These are phyloP conservation scores for Letharia lupina DNA, from an alignment of 495 filamentous ascomycete species.

Conservation along the genomic window DNA sequence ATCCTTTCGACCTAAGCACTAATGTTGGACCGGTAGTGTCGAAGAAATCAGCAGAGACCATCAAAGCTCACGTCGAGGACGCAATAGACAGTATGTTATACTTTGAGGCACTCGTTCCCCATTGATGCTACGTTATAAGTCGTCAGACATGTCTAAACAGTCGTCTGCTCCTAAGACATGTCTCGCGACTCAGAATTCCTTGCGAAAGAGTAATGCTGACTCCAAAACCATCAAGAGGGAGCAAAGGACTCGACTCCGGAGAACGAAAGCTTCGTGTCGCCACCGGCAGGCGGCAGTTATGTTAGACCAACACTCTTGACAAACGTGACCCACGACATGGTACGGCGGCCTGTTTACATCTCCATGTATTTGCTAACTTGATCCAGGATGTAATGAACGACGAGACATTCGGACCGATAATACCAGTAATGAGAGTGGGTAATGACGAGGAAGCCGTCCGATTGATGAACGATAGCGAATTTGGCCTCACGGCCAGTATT, in stretches of 20 bases:
- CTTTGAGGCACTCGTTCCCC: too few species aligned
- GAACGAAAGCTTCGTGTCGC: constrained; percentile 62
- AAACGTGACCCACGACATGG: constrained; percentile 76
- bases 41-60: constrained; percentile 60
- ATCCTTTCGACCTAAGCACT: constrained; percentile 69
- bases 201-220: too few species aligned
- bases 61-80: constrained; percentile 72
- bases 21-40: constrained; percentile 88
- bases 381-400: constrained; percentile 66
- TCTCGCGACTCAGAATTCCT: too few species aligned
- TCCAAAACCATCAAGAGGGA: constrained; percentile 40
- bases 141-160: too few species aligned
- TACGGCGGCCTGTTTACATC: too few species aligned
- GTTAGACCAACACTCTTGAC: constrained; percentile 77
- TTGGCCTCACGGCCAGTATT: constrained; percentile 91
- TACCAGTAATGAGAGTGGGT: constrained; percentile 88
- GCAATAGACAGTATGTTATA: constrained; percentile 48
- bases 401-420: constrained; percentile 92
- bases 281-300: constrained; percentile 70
- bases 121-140: too few species aligned
- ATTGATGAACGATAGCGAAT: constrained; percentile 92
- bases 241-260: constrained; percentile 71
- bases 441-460: constrained; percentile 71
- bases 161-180: too few species aligned
- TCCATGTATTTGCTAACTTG: too few species aligned